Base-by-base conservation (phyloP, 2,329 filamentous ascomycete genomes). In the Aphanoascus verrucosus region DNA sequence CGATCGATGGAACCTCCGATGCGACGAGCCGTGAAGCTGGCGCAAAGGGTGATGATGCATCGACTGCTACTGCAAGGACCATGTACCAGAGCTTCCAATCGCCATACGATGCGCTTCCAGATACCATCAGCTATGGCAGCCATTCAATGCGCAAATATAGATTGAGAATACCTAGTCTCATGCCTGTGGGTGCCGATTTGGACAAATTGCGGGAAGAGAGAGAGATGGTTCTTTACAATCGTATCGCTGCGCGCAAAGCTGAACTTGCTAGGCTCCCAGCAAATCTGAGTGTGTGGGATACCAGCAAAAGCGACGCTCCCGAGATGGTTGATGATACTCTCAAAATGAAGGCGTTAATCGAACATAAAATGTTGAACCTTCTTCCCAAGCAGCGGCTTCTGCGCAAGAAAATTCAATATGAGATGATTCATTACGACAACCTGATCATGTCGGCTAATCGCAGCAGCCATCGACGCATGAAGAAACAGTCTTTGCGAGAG, bases 401-500 rank as follows among this genome's bases (percentile, higher is more conserved):
- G 61, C 85, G 94, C 54, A 87, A 93, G 61, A 86, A 86, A 67
- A 85, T 98, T 58, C 86, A 88, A 52, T 83, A 86, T 51, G 87
- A 94, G 65, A 94, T 98, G 85, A 84, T 95, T 67, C 85, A 94
- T 64, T 94, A 91, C 56, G 90, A 97, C 65, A 97, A 95, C 63
- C 80, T 97, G 28, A 91, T 90, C 43, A 96, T 96, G 87, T 96
- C 91, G 1, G 91, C 90, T 0, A 98, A 98, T 66, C 84, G 93
- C 49, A 84, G 86, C 51, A 81, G 84, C 64, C 96, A 96, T 69
- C 86, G 93, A 35, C 84, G 93, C 49, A 86, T 93, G 76, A 98
- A 98, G 84, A 97, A 96, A 75, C 91, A 96, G 70, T 94, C 86
- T 48, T 79, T 97, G 48, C 85, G 91, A 35, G 93, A 98, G 72